phyloP scores from a whole-genome alignment of 345 rosid species.

The Nephelium lappaceum region DNA sequence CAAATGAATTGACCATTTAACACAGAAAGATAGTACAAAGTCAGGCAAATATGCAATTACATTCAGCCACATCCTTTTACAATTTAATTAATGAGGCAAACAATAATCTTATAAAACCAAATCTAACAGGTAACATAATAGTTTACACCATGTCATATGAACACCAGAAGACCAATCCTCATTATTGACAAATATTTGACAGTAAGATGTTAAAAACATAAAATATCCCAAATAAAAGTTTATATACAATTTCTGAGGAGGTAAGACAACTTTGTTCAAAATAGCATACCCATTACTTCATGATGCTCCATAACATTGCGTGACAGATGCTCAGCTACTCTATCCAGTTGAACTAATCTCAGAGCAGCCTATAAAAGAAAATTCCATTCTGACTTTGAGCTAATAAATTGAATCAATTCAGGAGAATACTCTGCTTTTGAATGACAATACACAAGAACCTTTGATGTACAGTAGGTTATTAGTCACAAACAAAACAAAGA shows the following conservation, averaged over 20 bases:
- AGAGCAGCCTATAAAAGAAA: slow-evolving; percentile 67
- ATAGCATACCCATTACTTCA: slow-evolving; percentile 93
- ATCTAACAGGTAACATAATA: neutral
- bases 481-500: neutral
- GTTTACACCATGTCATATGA: neutral
- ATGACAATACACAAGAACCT: slow-evolving; percentile 10
- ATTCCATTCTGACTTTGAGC: slow-evolving; percentile 10
- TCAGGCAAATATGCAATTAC: neutral
- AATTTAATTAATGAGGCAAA: neutral
- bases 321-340: slow-evolving; percentile 77
- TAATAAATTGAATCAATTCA: slow-evolving; percentile 14
- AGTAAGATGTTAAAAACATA: neutral
- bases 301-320: slow-evolving; percentile 93
- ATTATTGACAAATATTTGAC: slow-evolving; percentile 1
- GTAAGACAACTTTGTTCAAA: slow-evolving; percentile 13
- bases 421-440: neutral
- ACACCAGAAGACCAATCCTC: neutral
- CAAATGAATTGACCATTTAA: neutral
- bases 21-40: neutral
- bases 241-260: neutral
- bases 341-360: slow-evolving; percentile 89
- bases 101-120: slow-evolving; percentile 1
- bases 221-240: neutral
- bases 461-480: neutral
- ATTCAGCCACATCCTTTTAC: neutral